Conservation (phyloP, 2,329 filamentous ascomycete species). For the Aspergillus cejpii region DNA sequence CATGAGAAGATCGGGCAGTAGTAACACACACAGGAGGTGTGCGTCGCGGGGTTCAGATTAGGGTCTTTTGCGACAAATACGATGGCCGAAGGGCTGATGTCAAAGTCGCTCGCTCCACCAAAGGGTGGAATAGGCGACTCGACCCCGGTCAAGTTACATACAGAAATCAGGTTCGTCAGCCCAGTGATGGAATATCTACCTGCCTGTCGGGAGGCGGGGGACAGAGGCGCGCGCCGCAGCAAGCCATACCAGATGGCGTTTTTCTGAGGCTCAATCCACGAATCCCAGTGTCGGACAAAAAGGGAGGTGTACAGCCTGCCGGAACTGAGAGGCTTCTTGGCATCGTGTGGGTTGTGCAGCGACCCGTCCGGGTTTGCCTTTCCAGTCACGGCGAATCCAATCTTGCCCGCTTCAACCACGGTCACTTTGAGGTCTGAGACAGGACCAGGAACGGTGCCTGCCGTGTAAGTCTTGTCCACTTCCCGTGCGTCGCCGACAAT, state of each 20-base stretch:
- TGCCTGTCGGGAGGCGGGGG: slow-evolving; percentile 33
- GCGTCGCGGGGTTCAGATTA: slow-evolving; percentile 39
- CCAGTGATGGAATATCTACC: slow-evolving; percentile 37
- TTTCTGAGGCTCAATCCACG: slow-evolving; percentile 44
- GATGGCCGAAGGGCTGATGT: slow-evolving; percentile 41
- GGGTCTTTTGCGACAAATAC: slow-evolving; percentile 45
- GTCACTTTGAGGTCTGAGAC: slow-evolving; percentile 44
- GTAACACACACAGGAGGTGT: slow-evolving; percentile 44
- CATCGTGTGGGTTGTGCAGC: slow-evolving; percentile 46
- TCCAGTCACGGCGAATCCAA: slow-evolving; percentile 44
- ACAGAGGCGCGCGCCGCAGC: slow-evolving; percentile 37
- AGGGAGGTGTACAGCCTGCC: slow-evolving; percentile 47
- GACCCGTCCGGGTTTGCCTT: slow-evolving; percentile 44
- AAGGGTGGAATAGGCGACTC: slow-evolving; percentile 46
- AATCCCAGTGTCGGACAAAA: slow-evolving; percentile 51
- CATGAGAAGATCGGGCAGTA: slow-evolving; percentile 41
- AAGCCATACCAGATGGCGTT: slow-evolving; percentile 47
- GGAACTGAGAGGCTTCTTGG: slow-evolving; percentile 41
- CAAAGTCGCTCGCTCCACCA: slow-evolving; percentile 43
- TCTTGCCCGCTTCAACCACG: slow-evolving; percentile 36
- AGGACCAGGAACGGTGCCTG: slow-evolving; percentile 42
- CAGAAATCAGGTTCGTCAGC: slow-evolving; percentile 40
- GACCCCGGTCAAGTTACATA: slow-evolving; percentile 35
- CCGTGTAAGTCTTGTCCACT: slow-evolving; percentile 39
- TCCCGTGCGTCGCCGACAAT: slow-evolving; percentile 40